Conservation (phyloP, 495 filamentous ascomycete species). For the Stereocaulon alpinum region DNA sequence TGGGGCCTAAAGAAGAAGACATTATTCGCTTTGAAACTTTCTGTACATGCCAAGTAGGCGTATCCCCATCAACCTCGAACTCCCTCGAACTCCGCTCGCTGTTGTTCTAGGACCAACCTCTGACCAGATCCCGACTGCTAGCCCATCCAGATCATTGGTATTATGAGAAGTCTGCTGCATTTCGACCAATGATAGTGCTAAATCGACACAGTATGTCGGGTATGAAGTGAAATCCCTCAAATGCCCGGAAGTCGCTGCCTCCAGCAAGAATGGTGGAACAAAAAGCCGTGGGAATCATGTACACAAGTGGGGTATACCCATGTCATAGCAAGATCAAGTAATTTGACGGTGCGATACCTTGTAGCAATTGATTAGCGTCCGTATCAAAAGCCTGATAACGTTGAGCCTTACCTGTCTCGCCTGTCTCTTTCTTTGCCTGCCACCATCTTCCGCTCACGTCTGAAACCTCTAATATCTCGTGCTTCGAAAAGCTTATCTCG, state of each 20-base stretch:
- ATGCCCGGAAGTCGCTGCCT: neutral
- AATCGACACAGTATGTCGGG: neutral
- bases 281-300: constrained; percentile 12
- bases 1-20: neutral
- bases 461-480: constrained; percentile 92
- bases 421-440: constrained; percentile 91
- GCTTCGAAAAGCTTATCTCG: constrained; percentile 93
- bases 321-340: constrained; percentile 85
- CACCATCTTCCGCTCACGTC: constrained; percentile 98
- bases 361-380: neutral
- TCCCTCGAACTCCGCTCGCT: constrained; percentile 1
- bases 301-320: constrained; percentile 11
- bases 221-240: neutral
- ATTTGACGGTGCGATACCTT: constrained; percentile 67
- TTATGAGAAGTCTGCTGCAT: neutral
- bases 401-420: constrained; percentile 66
- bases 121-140: neutral
- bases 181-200: neutral
- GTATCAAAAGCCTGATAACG: neutral
- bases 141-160: neutral
- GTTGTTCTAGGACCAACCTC: neutral
- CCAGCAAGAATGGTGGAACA: neutral
- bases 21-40: neutral
- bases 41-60: neutral
- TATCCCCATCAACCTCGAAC: neutral